Conservation (phyloP, 1,284 basidiomycete genomes). For the Pisolithus thermaeus region DNA sequence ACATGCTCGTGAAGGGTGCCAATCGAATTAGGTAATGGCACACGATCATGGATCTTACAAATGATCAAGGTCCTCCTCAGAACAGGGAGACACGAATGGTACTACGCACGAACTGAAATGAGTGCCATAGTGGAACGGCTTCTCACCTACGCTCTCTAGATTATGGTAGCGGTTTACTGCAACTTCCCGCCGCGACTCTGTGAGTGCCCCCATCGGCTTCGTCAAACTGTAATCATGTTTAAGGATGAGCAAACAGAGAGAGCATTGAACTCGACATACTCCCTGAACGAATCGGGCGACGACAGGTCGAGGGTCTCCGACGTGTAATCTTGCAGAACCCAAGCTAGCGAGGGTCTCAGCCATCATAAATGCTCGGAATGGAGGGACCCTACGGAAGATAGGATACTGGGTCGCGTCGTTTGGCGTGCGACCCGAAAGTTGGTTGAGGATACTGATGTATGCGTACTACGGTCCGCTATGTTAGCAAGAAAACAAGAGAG, state of each 20-base stretch:
- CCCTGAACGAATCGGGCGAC: conserved; percentile 64
- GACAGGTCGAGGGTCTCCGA: conserved; percentile 72
- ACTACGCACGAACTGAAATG: conserved; percentile 74
- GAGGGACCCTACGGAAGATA: conserved; percentile 71
- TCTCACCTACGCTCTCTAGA: conserved; percentile 76
- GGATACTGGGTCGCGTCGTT: conserved; percentile 96
- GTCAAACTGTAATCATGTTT: conserved; percentile 46
- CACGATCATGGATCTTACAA: conserved; percentile 79
- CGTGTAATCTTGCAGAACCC: conserved; percentile 84
- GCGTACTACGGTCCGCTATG: conserved; percentile 54
- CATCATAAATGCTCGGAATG: not conserved
- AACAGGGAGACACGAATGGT: not conserved
- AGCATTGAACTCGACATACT: conserved; percentile 43
- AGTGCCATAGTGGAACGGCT: conserved; percentile 90
- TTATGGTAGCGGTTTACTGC: conserved; percentile 74
- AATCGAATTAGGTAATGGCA: conserved; percentile 92
- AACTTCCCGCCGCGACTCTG: conserved; percentile 63
- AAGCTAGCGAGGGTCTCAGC: conserved; percentile 43
- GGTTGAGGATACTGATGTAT: conserved; percentile 82
- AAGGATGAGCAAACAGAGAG: conserved; percentile 9
- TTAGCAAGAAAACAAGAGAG: not conserved
- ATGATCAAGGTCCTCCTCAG: conserved; percentile 1
- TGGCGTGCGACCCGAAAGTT: conserved; percentile 86
- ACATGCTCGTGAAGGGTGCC: conserved; percentile 89
- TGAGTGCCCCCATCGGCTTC: conserved; percentile 91